These are phyloP conservation scores for Thoreauomyces humboldtii DNA, from an alignment of 192 early-diverging fungal genomes.

Conservation along the genomic window DNA sequence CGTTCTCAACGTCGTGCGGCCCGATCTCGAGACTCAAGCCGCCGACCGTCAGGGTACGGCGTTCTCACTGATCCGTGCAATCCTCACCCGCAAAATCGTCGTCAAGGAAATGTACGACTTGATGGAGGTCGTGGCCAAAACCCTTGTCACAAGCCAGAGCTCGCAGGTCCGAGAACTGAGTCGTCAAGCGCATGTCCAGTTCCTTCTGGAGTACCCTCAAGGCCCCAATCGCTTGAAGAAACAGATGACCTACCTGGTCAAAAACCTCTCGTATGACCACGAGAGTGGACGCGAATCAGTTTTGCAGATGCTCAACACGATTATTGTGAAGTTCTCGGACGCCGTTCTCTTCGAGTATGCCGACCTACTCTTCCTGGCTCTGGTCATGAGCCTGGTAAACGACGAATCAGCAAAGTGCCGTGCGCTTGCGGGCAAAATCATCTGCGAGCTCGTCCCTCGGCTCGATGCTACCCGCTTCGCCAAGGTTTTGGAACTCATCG, in stretches of 20 bases:
- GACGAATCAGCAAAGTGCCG: slow-evolving; percentile 93
- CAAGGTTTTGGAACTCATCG: slow-evolving; percentile 66
- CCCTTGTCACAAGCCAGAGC: slow-evolving; percentile 87
- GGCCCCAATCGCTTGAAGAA: slow-evolving; percentile 74
- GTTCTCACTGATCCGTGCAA: slow-evolving; percentile 83
- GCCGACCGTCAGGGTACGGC: slow-evolving; percentile 78
- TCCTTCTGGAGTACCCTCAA: slow-evolving; percentile 95
- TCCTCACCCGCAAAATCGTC: slow-evolving; percentile 81
- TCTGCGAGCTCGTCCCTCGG: slow-evolving; percentile 64
- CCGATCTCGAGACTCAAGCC: slow-evolving; percentile 77
- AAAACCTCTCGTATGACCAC: slow-evolving; percentile 87
- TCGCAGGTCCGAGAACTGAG: slow-evolving; percentile 78
- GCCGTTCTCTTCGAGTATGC: slow-evolving; percentile 69
- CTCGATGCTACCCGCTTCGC: slow-evolving; percentile 58
- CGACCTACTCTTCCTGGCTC: slow-evolving; percentile 80
- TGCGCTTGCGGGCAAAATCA: slow-evolving; percentile 77
- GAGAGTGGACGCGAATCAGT: slow-evolving; percentile 91
- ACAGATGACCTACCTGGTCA: slow-evolving; percentile 83
- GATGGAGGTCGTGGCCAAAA: slow-evolving; percentile 72
- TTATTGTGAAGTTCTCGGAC: slow-evolving; percentile 77
- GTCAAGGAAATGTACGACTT: slow-evolving; percentile 90
- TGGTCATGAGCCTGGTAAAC: slow-evolving; percentile 83
- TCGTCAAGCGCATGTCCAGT: slow-evolving; percentile 78
- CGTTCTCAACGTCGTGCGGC: slow-evolving; percentile 74
- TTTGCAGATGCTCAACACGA: slow-evolving; percentile 79